phyloP scores from a whole-genome alignment of 2,329 filamentous ascomycete genomes.

The Dothistroma septosporum region DNA sequence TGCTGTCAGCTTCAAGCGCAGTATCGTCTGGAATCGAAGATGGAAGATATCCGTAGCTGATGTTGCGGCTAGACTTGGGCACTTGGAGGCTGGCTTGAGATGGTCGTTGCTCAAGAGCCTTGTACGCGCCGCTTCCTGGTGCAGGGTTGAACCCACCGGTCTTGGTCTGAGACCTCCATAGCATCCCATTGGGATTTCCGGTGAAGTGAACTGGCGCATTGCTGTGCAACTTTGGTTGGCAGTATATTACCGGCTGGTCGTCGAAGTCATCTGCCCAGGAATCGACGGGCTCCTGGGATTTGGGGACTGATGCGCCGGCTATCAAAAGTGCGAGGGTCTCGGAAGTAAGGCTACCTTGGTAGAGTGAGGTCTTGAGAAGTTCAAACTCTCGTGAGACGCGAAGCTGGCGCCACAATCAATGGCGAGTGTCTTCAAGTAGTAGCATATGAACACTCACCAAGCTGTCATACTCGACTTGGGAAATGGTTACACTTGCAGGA shows the following conservation, averaged over 20 bases:
- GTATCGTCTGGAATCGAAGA: slow-evolving; percentile 23
- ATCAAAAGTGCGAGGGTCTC: slow-evolving; percentile 50
- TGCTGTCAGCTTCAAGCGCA: slow-evolving; percentile 21
- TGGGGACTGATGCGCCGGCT: slow-evolving; percentile 25
- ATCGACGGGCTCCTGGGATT: slow-evolving; percentile 12
- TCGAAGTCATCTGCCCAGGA: slow-evolving; percentile 25
- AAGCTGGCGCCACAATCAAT: slow-evolving; percentile 29
- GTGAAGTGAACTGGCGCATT: not conserved
- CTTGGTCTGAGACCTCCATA: not conserved
- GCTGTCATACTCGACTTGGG: slow-evolving; percentile 58
- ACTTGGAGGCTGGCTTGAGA: slow-evolving; percentile 5
- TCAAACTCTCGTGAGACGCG: slow-evolving; percentile 51
- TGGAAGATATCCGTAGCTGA: slow-evolving; percentile 18
- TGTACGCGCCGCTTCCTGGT: slow-evolving; percentile 13
- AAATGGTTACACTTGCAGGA: slow-evolving; percentile 48
- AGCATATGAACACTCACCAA: slow-evolving; percentile 45
- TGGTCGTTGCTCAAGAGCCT: slow-evolving; percentile 6
- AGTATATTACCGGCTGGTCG: slow-evolving; percentile 9
- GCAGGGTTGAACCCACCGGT: slow-evolving; percentile 8
- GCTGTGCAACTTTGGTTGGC: not conserved
- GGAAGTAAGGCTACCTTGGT: slow-evolving; percentile 48
- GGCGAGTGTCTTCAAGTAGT: not conserved
- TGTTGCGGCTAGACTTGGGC: slow-evolving; percentile 15
- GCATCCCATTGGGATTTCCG: not conserved
- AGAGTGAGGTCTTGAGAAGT: slow-evolving; percentile 47